phyloP scores from a whole-genome alignment of 78 protist species.

The Parvularia atlantis region DNA sequence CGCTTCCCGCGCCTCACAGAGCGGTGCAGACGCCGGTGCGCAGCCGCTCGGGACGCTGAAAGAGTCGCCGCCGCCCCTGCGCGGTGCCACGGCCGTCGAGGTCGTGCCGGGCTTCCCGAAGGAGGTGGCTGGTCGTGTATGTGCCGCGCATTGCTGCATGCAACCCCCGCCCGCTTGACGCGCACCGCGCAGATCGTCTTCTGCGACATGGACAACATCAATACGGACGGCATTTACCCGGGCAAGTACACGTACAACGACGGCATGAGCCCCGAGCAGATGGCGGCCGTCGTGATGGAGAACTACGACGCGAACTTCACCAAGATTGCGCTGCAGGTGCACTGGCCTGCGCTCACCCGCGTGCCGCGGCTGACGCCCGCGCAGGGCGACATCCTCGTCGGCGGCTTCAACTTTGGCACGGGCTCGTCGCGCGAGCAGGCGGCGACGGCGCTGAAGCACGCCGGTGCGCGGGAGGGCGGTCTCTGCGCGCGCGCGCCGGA shows the following conservation, averaged over 20 bases:
- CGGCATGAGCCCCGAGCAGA: constrained; percentile 27
- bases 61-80: background rate
- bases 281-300: constrained; percentile 59
- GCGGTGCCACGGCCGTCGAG: background rate
- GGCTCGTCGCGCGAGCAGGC: constrained; percentile 60
- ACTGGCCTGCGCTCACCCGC: no score
- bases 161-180: no score
- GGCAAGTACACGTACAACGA: constrained; percentile 59
- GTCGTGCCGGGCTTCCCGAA: constrained; percentile 17
- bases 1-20: no score
- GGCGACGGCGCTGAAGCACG: constrained; percentile 38
- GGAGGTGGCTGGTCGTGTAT: background rate
- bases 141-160: no score
- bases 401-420: constrained; percentile 63
- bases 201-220: constrained; percentile 47
- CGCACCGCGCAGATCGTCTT: no score
- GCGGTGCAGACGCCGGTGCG: no score
- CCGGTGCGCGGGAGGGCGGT: no score
- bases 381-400: constrained; percentile 33
- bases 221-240: constrained; percentile 59
- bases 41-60: no score
- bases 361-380: background rate
- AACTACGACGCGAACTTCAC: constrained; percentile 48
- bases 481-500: no score
- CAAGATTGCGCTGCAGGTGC: background rate